Percentiles rank a stretch among this genome's conserved stretches.
Evolutionary conservation across 2,329 filamentous ascomycete genomes (phyloP).

Genomic region (Cordyceps pruinosa): DNA sequence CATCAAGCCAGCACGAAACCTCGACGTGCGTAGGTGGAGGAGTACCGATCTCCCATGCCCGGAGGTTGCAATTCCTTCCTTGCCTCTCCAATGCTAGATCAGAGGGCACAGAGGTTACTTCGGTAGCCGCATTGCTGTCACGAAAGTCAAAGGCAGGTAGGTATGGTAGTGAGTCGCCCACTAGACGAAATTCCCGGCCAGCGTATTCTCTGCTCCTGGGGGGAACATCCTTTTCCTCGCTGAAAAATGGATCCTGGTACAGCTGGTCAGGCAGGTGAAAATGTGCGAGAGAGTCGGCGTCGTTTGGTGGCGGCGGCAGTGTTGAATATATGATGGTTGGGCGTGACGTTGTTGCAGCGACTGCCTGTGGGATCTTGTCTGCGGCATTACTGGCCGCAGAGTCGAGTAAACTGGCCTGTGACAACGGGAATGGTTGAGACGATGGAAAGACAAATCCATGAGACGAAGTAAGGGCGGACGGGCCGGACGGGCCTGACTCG

Average conservation of each 20-base stretch:
- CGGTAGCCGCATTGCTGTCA: constrained; percentile 25
- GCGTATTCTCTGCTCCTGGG: constrained; percentile 73
- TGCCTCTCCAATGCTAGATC: constrained; percentile 1
- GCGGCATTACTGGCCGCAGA: background rate
- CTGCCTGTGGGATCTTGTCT: constrained; percentile 1
- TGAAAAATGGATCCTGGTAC: constrained; percentile 82
- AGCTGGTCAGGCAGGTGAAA: constrained; percentile 54
- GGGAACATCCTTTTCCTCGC: constrained; percentile 76
- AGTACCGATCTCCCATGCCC: constrained; percentile 68
- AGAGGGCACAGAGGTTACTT: background rate
- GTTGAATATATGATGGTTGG: constrained; percentile 16
- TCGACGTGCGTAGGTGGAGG: constrained; percentile 64
- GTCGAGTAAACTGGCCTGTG: background rate
- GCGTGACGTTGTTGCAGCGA: background rate
- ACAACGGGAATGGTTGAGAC: background rate
- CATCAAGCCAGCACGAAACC: constrained; percentile 39
- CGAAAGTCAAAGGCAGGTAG: constrained; percentile 70
- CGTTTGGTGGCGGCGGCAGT: constrained; percentile 22
- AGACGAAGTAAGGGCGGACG: background rate
- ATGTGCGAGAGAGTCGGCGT: constrained; percentile 20
- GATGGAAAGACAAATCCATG: constrained; percentile 2
- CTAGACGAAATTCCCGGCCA: constrained; percentile 74
- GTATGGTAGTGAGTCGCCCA: constrained; percentile 68
- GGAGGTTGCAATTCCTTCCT: constrained; percentile 30
- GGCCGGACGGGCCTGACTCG: background rate